phyloP scores from a whole-genome alignment of 2,329 filamentous ascomycete genomes.

The Claviceps sorghi region DNA sequence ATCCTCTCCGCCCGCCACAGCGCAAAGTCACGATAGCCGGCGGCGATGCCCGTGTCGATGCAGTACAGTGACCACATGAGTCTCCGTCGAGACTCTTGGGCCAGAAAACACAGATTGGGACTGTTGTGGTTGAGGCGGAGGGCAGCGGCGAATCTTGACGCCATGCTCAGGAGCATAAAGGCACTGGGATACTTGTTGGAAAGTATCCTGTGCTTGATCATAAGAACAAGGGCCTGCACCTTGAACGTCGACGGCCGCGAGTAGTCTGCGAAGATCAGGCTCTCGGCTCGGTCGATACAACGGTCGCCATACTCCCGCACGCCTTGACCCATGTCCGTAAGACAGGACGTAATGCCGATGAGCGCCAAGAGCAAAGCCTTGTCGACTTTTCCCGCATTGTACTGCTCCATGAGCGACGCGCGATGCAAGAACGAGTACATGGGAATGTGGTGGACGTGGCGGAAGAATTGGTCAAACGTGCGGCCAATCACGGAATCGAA shows the following conservation, averaged over 20 bases:
- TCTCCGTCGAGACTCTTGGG: conserved; percentile 27
- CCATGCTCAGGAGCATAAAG: conserved; percentile 29
- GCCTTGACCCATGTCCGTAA: conserved; percentile 39
- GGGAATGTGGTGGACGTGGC: conserved; percentile 43
- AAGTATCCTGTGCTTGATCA: conserved; percentile 30
- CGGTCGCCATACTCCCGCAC: conserved; percentile 37
- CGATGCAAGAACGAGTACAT: conserved; percentile 45
- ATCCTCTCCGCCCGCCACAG: conserved; percentile 28
- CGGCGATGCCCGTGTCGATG: conserved; percentile 27
- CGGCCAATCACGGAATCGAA: conserved; percentile 35
- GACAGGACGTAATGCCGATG: conserved; percentile 39
- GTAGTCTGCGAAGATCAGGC: conserved; percentile 36
- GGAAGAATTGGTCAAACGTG: conserved; percentile 43
- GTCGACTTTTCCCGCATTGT: conserved; percentile 41
- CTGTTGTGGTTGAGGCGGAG: conserved; percentile 29
- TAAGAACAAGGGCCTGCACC: conserved; percentile 32
- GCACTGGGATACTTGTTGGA: conserved; percentile 29
- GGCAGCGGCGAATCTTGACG: conserved; percentile 27
- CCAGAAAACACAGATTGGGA: conserved; percentile 24
- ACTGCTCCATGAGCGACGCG: conserved; percentile 44
- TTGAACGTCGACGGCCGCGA: conserved; percentile 42
- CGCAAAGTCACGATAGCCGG: conserved; percentile 30
- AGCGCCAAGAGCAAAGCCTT: conserved; percentile 37
- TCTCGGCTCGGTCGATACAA: conserved; percentile 41
- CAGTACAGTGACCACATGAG: conserved; percentile 31